Conservation (phyloP, 768 basidiomycete species). For the Russula sp. region DNA sequence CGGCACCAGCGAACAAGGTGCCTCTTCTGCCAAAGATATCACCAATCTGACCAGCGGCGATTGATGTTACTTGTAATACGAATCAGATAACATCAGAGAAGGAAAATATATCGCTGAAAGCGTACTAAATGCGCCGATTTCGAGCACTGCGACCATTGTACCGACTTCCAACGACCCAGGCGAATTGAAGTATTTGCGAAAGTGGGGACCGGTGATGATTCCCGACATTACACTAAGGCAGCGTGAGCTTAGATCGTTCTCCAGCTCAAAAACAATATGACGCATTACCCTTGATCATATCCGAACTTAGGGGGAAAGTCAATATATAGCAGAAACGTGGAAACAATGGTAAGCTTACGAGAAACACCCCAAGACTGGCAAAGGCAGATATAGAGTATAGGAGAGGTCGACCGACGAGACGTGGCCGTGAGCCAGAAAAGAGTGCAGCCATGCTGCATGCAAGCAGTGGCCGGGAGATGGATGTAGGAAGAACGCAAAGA, state of each 20-base stretch:
- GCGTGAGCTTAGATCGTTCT: constrained; percentile 24
- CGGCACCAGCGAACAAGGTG: constrained; percentile 78
- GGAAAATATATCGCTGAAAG: constrained; percentile 19
- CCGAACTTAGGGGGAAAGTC: constrained; percentile 53
- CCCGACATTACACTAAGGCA: constrained; percentile 77
- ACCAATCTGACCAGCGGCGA: constrained; percentile 85
- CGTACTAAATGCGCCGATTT: constrained; percentile 87
- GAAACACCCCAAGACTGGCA: constrained; percentile 80
- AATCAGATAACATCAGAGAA: constrained; percentile 7
- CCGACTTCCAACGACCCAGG: constrained; percentile 74
- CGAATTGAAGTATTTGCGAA: constrained; percentile 75
- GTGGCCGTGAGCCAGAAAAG: constrained; percentile 39
- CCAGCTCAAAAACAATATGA: neutral
- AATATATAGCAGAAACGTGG: constrained; percentile 4
- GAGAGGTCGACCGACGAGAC: constrained; percentile 73
- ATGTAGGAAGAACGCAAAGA: constrained; percentile 13
- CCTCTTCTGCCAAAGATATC: constrained; percentile 83
- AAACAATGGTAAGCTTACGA: constrained; percentile 48
- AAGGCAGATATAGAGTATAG: constrained; percentile 80
- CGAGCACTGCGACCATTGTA: constrained; percentile 95
- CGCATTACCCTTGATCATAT: constrained; percentile 77
- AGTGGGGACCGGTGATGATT: constrained; percentile 84
- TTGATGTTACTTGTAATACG: constrained; percentile 65
- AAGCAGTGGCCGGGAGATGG: constrained; percentile 22
- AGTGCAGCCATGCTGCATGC: constrained; percentile 55